Percentiles rank a stretch among this genome's conserved stretches.
These are phyloP conservation scores for Dioscorea alata DNA, from an alignment of 106 monocot genomes.

Conservation along the genomic window DNA sequence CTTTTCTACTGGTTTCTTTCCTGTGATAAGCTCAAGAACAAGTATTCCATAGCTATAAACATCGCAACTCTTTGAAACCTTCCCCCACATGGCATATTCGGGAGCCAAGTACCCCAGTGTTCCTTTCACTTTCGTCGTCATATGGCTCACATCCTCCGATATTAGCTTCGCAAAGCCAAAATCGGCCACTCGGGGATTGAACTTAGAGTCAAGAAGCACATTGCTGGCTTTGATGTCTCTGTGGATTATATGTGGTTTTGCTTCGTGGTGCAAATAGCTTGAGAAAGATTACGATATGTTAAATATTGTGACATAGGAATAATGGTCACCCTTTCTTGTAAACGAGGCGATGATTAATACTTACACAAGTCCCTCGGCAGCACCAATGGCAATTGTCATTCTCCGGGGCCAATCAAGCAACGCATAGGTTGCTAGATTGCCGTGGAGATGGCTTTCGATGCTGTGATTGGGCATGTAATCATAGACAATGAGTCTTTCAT, in stretches of 20 bases:
- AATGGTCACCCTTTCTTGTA: no score
- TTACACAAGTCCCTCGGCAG: constrained; percentile 27
- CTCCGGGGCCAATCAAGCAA: constrained; percentile 18
- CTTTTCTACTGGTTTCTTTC: constrained; percentile 32
- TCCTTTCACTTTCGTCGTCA: constrained; percentile 34
- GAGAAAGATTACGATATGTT: not conserved
- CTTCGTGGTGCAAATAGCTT: constrained; percentile 18
- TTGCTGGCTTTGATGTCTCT: constrained; percentile 67
- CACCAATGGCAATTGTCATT: constrained; percentile 25
- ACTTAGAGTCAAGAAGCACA: constrained; percentile 39
- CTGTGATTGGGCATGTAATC: constrained; percentile 53
- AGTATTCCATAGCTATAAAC: constrained; percentile 47
- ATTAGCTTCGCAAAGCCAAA: constrained; percentile 42
- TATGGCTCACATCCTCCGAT: constrained; percentile 35
- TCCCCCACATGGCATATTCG: constrained; percentile 59
- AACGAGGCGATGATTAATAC: not conserved
- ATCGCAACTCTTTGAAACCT: constrained; percentile 38
- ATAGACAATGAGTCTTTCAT: constrained; percentile 38
- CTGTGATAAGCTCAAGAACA: constrained; percentile 32
- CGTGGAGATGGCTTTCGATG: constrained; percentile 29
- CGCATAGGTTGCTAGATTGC: not conserved
- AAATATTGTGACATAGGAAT: no score
- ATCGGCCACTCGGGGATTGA: constrained; percentile 27
- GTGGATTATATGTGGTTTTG: constrained; percentile 45
- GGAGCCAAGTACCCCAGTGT: constrained; percentile 49